A percentile compares a stretch with the other conserved stretches of the same genome.
Evolutionary conservation across 352 stramenopile genomes (phyloP).

Genomic region (Lagenidium giganteum): DNA sequence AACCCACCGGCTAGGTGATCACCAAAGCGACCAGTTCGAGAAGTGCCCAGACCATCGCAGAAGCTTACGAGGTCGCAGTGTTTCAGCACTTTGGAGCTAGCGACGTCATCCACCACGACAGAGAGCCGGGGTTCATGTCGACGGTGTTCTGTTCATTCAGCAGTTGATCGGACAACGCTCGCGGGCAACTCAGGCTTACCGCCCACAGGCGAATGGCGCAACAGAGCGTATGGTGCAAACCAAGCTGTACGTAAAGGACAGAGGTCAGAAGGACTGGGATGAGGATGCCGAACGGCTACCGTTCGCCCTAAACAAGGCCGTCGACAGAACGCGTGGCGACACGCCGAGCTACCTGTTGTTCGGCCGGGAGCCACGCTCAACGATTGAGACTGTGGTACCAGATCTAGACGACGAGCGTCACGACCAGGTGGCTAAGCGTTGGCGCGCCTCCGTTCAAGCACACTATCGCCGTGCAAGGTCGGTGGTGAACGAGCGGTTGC

Average conservation of each 20-base stretch:
- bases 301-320: conserved; percentile 9
- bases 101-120: conserved; percentile 10
- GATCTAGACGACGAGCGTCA: too few species aligned
- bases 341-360: background rate
- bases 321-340: too few species aligned
- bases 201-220: conserved; percentile 10
- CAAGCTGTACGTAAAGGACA: conserved; percentile 13
- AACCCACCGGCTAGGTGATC: conserved; percentile 3
- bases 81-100: conserved; percentile 9
- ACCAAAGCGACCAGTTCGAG: conserved; percentile 1
- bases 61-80: conserved; percentile 9
- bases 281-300: conserved; percentile 12
- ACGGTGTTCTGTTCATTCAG: conserved; percentile 13
- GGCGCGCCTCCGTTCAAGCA: too few species aligned
- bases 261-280: conserved; percentile 11
- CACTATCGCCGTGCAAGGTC: too few species aligned
- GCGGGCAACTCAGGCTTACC: conserved; percentile 3
- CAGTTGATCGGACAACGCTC: conserved; percentile 4
- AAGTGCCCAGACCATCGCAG: conserved; percentile 9
- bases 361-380: conserved; percentile 4
- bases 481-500: too few species aligned
- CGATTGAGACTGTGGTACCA: conserved; percentile 1
- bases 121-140: conserved; percentile 15
- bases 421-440: too few species aligned
- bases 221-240: conserved; percentile 17